Conservation (phyloP, 495 filamentous ascomycete species). For the Amorphotheca resinae region DNA sequence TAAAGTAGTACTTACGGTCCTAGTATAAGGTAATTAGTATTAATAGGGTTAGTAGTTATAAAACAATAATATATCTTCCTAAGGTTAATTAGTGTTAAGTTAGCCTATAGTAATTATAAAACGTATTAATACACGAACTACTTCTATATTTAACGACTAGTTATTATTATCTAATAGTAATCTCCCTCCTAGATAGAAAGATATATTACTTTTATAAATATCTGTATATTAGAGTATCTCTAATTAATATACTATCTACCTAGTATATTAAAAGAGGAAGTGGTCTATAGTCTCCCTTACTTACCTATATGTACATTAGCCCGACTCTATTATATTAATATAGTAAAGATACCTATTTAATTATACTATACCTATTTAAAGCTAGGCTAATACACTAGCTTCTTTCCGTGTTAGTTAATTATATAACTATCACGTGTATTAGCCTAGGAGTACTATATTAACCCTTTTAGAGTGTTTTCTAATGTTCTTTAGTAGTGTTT, state of each 20-base stretch:
- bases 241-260: constrained; percentile 4
- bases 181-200: constrained; percentile 24
- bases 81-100: constrained; percentile 17
- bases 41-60: constrained; percentile 4
- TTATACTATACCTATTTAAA: neutral
- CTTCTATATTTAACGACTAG: constrained; percentile 25
- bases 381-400: constrained; percentile 15
- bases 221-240: constrained; percentile 26
- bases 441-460: constrained; percentile 15
- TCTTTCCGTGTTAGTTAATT: constrained; percentile 23
- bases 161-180: constrained; percentile 22
- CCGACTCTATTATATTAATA: neutral
- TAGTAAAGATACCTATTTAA: neutral
- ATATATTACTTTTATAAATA: constrained; percentile 25
- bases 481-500: constrained; percentile 9
- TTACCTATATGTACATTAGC: constrained; percentile 2
- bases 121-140: constrained; percentile 26
- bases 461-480: constrained; percentile 2
- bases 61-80: constrained; percentile 19
- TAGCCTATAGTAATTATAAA: constrained; percentile 27
- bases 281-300: constrained; percentile 1
- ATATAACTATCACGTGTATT: constrained; percentile 23
- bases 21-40: neutral
- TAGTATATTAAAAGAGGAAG: constrained; percentile 3
- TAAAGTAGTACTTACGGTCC: neutral